Evolutionary conservation across 2,329 filamentous ascomycete genomes (phyloP).

Genomic region (Orbilia javanica): DNA sequence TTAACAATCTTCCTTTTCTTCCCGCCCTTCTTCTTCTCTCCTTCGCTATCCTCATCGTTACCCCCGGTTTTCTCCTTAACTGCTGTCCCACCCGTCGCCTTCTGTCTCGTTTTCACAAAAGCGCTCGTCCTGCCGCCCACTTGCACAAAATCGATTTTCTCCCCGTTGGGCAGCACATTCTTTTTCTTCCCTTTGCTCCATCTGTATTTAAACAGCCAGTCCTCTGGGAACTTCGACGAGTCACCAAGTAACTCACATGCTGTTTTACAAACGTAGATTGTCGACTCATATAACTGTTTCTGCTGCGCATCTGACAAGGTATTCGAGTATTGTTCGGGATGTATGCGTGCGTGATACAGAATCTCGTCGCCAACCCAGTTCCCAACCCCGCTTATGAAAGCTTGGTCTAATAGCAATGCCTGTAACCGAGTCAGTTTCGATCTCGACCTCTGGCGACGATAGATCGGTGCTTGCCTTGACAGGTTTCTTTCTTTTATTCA

Average conservation of each 20-base stretch:
- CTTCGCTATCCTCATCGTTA: constrained; percentile 52
- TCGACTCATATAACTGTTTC: constrained; percentile 76
- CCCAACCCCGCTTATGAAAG: constrained; percentile 89
- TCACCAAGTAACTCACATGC: constrained; percentile 67
- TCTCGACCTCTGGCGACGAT: too few species aligned
- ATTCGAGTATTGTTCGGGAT: constrained; percentile 93
- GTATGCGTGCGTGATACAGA: constrained; percentile 86
- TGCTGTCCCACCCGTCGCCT: constrained; percentile 74
- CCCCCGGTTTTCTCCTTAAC: constrained; percentile 66
- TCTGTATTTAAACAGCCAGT: constrained; percentile 89
- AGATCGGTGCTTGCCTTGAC: constrained; percentile 71
- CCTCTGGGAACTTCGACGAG: constrained; percentile 82
- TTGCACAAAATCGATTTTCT: constrained; percentile 85
- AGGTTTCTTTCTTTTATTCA: constrained; percentile 82
- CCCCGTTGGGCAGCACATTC: constrained; percentile 81
- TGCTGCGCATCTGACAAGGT: constrained; percentile 81
- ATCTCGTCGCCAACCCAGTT: constrained; percentile 98
- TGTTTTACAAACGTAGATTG: constrained; percentile 74
- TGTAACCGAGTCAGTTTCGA: background rate
- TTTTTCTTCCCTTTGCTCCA: constrained; percentile 83
- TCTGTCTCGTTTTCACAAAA: constrained; percentile 85
- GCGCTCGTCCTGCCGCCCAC: constrained; percentile 94
- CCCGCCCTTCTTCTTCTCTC: constrained; percentile 40
- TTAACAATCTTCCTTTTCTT: constrained; percentile 61
- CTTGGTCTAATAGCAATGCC: constrained; percentile 86